Evolutionary conservation across 805 yeast species (phyloP), one percentile per base, ranked within the genome.

Genomic region (Metschnikowia dekortorum): DNA sequence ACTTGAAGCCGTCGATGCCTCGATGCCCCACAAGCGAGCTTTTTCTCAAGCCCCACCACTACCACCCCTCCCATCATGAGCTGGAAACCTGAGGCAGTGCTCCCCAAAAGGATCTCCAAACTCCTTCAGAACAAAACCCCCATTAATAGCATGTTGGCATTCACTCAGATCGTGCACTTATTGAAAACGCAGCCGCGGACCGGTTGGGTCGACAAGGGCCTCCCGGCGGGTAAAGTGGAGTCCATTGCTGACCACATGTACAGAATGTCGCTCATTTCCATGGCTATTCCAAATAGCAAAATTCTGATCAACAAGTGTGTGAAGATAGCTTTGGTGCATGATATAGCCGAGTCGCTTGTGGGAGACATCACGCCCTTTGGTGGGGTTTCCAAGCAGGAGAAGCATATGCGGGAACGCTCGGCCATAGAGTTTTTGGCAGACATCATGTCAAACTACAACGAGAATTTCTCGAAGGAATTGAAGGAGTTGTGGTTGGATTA

Each of bases 201-300:
- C 0, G 99, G 99, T 2, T 92, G 98, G 98, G 68, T 92, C 18
- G 92, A 89, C 63, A 82, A 81, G 61, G 70, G 71, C 3, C 58
- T 74, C 14, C 78, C 80, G 9, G 63, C 74, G 14, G 74, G 74
- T 1, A 60, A 73, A 28, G 83, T 84, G 2, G 88, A 89, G 67
- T 80, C 87, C 46, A 89, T 90, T 46, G 80, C 89, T n/a, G 97
- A 91, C 68, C 97, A 92, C 67, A 91, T 91, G 96, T 91, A 92
- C 65, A 76, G 99, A 50, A 91, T 92, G 97, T 82, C 89, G 5
- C 73, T 91, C 18, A 81, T 89, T 39, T 75, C 92, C 22, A 81
- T 90, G 85, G 67, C 89, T 26, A 76, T 89, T 39, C 80, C 81
- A 16, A 58, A 76, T 46, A 66, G 68, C n/a, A 67, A 72, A 2